Conservation (phyloP, 306 rosid species). For the Geum urbanum region DNA sequence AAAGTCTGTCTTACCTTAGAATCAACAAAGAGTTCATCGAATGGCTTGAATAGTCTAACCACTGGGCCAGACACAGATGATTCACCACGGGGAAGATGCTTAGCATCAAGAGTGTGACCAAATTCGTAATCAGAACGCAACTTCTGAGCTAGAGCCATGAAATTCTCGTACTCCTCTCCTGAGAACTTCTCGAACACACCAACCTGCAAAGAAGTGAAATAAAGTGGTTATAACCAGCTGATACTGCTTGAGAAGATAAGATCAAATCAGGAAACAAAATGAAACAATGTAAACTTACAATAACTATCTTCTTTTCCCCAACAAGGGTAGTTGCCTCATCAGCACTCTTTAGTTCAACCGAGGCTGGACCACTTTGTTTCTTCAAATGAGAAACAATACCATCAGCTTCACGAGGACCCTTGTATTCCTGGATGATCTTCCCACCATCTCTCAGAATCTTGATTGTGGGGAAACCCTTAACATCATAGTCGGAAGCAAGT, state of each 20-base stretch:
- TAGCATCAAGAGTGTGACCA: slow-evolving; percentile 79
- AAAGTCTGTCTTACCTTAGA: slow-evolving; percentile 46
- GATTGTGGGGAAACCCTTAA: slow-evolving; percentile 75
- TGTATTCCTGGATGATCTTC: slow-evolving; percentile 66
- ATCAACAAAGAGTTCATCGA: slow-evolving; percentile 83
- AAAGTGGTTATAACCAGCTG: not conserved
- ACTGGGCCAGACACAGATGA: slow-evolving; percentile 68
- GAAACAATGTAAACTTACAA: slow-evolving; percentile 46
- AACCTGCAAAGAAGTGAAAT: slow-evolving; percentile 43
- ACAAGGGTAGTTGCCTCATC: slow-evolving; percentile 57
- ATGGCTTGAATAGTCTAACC: slow-evolving; percentile 85
- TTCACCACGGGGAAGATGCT: slow-evolving; percentile 86
- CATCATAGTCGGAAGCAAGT: slow-evolving; percentile 48
- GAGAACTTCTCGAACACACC: slow-evolving; percentile 75
- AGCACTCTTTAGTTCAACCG: slow-evolving; percentile 59
- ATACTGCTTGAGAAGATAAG: not conserved
- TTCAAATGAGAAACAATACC: slow-evolving; percentile 79
- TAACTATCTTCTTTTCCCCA: slow-evolving; percentile 53
- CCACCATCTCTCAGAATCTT: slow-evolving; percentile 88
- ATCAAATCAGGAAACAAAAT: slow-evolving; percentile 6
- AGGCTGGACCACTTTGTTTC: slow-evolving; percentile 84
- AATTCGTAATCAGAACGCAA: slow-evolving; percentile 79
- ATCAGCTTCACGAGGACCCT: slow-evolving; percentile 88
- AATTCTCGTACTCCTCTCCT: slow-evolving; percentile 76
- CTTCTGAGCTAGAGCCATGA: slow-evolving; percentile 57